Evolutionary conservation across 768 basidiomycete genomes (phyloP), one percentile per base, ranked within the genome.

Genomic region (Hydnomerulius pinastri): DNA sequence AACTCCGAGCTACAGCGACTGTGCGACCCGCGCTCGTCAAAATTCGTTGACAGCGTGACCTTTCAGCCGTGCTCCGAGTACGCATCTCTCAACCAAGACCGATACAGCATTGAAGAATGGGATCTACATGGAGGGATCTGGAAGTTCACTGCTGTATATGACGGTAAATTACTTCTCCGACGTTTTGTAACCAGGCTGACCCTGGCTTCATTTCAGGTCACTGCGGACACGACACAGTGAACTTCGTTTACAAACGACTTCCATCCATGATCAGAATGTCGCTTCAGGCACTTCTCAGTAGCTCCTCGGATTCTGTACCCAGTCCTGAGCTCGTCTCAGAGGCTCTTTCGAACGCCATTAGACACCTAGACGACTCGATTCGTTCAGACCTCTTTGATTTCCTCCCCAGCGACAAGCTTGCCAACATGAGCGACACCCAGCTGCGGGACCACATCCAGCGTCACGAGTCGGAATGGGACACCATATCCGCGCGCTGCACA

Each of bases 141-240:
- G 77, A 59, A 57, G 8, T 77, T 76, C 57, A 71, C 70, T 18
- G 78, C 71, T 17, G 65, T 80, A 28, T 78, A 77, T 45, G 78
- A 78, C 56, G 77, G 77, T 68, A 55, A 41, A 23, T 13, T 12
- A 25, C 38, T 11, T 43, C 13, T 49, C 72, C 70, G 69, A 33
- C 70, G 73, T 53, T 62, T 65, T 43, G 68, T 70, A 23, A 60
- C 68, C 39, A 56, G 68, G 32, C 43, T 65, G 45, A 67, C 40
- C 43, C 43, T 51, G 28, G 9, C 25, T 18, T 39, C 41, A 27
- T 43, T 50, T 27, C 50, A 80, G 78, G 78, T 43, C 78, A 81
- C 48, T 74, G 73, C 40, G 76, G 77, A 49, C 71, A 74, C 53
- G 66, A 77, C 32, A 77, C 76, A 4, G 79, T 78, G 21, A 71